Percentiles rank a stretch among this genome's conserved stretches.
Evolutionary conservation across 192 early-diverging fungal species (phyloP).

Genomic region (Spinellus fusiger): DNA sequence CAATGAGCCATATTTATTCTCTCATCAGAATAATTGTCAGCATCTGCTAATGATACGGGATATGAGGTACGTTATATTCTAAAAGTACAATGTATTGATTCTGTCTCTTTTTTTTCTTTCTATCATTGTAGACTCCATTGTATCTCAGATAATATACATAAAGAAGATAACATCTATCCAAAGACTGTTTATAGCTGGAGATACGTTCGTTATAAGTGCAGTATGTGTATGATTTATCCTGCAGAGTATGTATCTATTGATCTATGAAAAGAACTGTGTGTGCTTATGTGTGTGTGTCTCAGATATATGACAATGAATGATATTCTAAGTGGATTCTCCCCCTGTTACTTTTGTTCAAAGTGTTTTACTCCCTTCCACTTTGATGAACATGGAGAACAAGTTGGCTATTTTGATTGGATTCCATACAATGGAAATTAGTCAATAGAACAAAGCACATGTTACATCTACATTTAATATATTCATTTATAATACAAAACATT

Average conservation of each 20-base stretch:
- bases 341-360: slow-evolving; percentile 2
- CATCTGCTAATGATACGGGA: slow-evolving; percentile 5
- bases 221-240: slow-evolving; percentile 7
- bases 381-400: no score
- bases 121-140: background rate
- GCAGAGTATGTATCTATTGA: slow-evolving; percentile 2
- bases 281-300: background rate
- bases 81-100: background rate
- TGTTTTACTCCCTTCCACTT: slow-evolving; percentile 1
- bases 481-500: no score
- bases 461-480: no score
- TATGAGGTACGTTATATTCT: background rate
- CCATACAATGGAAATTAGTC: no score
- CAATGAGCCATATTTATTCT: slow-evolving; percentile 3
- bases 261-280: background rate
- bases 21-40: slow-evolving; percentile 7
- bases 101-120: no score
- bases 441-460: no score
- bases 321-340: slow-evolving; percentile 5
- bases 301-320: slow-evolving; percentile 8
- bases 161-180: background rate
- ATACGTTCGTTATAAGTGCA: slow-evolving; percentile 6
- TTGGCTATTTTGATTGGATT: no score
- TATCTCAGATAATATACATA: background rate
- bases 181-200: background rate